Base-by-base conservation (phyloP, 371 early-diverging fungal genomes). In the Umbelopsis sp. region DNA sequence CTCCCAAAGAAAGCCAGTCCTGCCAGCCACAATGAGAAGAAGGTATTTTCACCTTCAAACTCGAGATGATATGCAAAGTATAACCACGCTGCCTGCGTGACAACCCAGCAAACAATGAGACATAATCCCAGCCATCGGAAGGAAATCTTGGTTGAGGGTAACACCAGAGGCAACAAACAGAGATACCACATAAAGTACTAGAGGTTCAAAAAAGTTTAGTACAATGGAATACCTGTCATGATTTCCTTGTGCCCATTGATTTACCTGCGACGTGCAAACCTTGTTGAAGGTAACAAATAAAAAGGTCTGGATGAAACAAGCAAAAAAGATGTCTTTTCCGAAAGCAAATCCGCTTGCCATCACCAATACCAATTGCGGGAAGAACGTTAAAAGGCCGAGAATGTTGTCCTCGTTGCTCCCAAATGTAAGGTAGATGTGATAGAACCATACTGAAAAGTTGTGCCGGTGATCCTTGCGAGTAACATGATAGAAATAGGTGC, bases 151-250 rank as follows among this genome's bases (percentile, higher is more conserved):
- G 87, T 87, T 25, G 80, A 86, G 1, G 95, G 96, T 68, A 96
- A 76, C 12, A 96, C 80, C 20, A 97, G 72, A 18, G 99, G 99
- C 16, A 97, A 76, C 22, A 97, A 86, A 76, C 94, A 94, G 8
- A 97, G 85, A 75, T 97, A 98, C 99, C 99, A 98, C 96, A 98
- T 96, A 72, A 98, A 98, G 70, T 98, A 98, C 94, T 94, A n/a
- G 12, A 8, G 41, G 25, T 48, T 22, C 22, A 22, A 22, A 29
- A 29, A 29, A 29, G 29, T 29, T 29, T 29, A 29, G 29, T 29
- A 29, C 29, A 29, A 29, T 29, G 29, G 4, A 29, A 29, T 0
- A 22, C 22, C 22, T 22, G 22, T 22, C 22, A 22, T 22, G 22
- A 22, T 22, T 22, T 22, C 22, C 22, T 22, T 22, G 0, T 22